These are phyloP conservation scores for Takashimella koratensis DNA, from an alignment of 1,284 basidiomycete genomes.

Conservation along the genomic window DNA sequence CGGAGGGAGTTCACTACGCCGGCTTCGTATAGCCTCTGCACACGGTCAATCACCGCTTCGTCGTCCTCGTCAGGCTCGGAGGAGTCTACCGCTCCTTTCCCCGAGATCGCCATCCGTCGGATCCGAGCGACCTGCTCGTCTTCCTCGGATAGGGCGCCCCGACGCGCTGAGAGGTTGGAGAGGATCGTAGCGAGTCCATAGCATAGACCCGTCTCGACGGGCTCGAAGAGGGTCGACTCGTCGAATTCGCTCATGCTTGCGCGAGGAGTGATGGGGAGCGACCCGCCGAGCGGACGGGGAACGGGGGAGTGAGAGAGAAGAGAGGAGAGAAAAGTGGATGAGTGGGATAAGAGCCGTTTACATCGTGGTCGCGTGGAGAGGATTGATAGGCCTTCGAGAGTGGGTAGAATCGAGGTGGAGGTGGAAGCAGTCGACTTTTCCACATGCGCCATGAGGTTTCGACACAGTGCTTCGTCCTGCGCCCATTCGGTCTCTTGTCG, in stretches of 20 bases:
- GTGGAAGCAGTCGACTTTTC: constrained; percentile 21
- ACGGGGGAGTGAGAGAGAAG: constrained; percentile 55
- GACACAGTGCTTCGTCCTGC: constrained; percentile 55
- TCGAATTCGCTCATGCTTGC: constrained; percentile 26
- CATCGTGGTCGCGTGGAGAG: constrained; percentile 63
- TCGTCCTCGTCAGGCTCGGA: constrained; percentile 53
- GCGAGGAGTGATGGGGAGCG: constrained; percentile 55
- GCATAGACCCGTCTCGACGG: constrained; percentile 53
- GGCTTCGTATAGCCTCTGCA: constrained; percentile 52
- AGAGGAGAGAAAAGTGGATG: constrained; percentile 57
- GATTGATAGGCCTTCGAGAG: constrained; percentile 78
- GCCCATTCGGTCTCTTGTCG: constrained; percentile 18
- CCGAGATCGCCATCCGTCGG: constrained; percentile 58
- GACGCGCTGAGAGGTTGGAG: constrained; percentile 67
- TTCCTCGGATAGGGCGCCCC: constrained; percentile 67
- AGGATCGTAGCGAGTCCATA: constrained; percentile 75
- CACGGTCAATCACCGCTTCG: constrained; percentile 58
- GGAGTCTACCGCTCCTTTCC: constrained; percentile 50
- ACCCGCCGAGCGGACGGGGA: constrained; percentile 39
- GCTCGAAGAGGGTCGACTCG: constrained; percentile 13
- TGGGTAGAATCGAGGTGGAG: constrained; percentile 52
- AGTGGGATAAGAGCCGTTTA: constrained; percentile 62
- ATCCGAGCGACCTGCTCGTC: constrained; percentile 74
- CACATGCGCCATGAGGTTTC: constrained; percentile 60
- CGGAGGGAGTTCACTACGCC: constrained; percentile 65